Percentiles rank a stretch among this genome's conserved stretches.
Conservation (phyloP, 179 eudicot genomes). For the Kewa caespitosa region DNA sequence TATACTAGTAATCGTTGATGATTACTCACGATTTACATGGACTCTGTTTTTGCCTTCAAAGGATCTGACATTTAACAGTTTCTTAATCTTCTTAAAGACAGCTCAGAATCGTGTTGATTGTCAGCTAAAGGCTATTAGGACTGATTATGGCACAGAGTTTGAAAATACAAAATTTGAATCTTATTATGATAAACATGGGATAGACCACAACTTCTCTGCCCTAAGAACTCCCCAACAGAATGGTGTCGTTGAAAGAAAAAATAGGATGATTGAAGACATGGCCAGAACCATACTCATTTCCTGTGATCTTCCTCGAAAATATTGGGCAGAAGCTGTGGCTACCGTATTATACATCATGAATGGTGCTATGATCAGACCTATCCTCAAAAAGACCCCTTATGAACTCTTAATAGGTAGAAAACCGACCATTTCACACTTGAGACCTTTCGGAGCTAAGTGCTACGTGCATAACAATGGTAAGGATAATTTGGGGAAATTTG, state of each 20-base stretch:
- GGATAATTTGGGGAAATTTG: too few species aligned
- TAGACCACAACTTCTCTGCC: background rate
- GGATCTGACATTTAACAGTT: background rate
- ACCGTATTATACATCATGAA: background rate
- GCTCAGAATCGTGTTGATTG: background rate
- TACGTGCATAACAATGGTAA: too few species aligned
- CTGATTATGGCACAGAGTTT: constrained; percentile 2
- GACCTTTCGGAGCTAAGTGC: too few species aligned
- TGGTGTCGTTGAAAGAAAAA: constrained; percentile 1
- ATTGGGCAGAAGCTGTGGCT: background rate
- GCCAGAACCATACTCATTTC: background rate
- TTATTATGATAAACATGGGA: background rate
- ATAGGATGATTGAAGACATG: too few species aligned
- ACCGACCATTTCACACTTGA: too few species aligned
- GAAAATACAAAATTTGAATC: background rate
- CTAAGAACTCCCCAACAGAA: background rate
- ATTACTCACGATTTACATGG: constrained; percentile 1
- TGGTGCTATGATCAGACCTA: background rate
- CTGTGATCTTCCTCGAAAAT: background rate
- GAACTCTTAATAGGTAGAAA: too few species aligned
- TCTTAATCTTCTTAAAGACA: background rate
- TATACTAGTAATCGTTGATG: background rate
- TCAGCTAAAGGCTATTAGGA: background rate
- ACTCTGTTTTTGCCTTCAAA: background rate
- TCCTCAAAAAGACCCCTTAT: background rate